Base-by-base conservation (phyloP, 192 early-diverging fungal species). In the Rhizophagus sp. region DNA sequence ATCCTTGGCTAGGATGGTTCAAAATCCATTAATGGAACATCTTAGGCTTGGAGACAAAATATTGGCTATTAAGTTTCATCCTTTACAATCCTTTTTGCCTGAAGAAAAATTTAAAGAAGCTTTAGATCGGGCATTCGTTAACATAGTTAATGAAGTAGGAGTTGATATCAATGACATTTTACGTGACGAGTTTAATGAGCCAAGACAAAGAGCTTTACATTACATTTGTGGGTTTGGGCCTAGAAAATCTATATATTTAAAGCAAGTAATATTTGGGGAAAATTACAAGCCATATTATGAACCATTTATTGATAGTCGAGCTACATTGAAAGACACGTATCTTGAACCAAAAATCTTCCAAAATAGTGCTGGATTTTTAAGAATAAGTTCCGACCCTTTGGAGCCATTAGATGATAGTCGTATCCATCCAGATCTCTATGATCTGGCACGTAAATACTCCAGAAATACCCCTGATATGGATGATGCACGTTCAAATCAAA, bases 371-470 rank as follows among this genome's bases (percentile, higher is more conserved):
- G 92, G 93, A 73, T 99, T 98, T 86, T 83, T 99, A 69, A 92
- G 94, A 49, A 93, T 99, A 62, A 27, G 27, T 5, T 47, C 71
- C 2, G 47, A 49, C 5, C 44, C 25, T 24, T 83, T 81, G 3
- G 97, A 99, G 83, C 88, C 95, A 41, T 86, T 99, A 41, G 98
- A 99, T 84, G 93, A 94, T 74, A 99, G 96, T 44, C 91, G 96
- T 62, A 95, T 99, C 67, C 98, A 98, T 83, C 96, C 95, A 8
- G 93, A 97, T 84, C 95, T 98, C 82, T 99, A 99, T 80, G 93
- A 94, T 44, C 84, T 98, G 57, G 97, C 97, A 1, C 90, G 97
- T 41, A 97, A 99, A 85, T 98, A 98, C 96, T 96, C 95, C 15
- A 91, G 94, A 6, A 97, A 97, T 82, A 96, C 97, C 1, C 85